Percentiles rank a stretch among this genome's conserved stretches.
Evolutionary conservation across 208 protist genomes (phyloP).

Genomic region (Trypanosoma platydactyli): DNA sequence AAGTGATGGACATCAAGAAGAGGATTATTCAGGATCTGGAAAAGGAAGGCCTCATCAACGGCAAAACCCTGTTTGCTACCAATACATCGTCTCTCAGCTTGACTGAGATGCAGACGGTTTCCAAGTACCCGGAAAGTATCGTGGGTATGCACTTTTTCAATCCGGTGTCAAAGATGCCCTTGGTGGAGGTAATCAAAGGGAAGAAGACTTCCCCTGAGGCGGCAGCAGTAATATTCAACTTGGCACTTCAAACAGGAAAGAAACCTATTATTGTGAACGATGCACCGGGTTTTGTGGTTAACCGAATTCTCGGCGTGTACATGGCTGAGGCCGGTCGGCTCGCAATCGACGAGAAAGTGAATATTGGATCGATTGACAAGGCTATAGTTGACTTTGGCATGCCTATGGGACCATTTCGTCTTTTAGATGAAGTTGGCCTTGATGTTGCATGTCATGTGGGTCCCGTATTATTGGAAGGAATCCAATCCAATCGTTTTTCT

Average conservation of each 20-base stretch:
- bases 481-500: slow-evolving; percentile 67
- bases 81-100: slow-evolving; percentile 94
- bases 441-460: slow-evolving; percentile 87
- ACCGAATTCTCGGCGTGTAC: slow-evolving; percentile 86
- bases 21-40: slow-evolving; percentile 87
- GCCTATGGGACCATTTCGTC: slow-evolving; percentile 91
- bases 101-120: slow-evolving; percentile 77
- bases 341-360: slow-evolving; percentile 54
- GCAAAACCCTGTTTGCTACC: slow-evolving; percentile 84
- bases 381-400: slow-evolving; percentile 86
- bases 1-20: slow-evolving; percentile 93
- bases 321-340: slow-evolving; percentile 79
- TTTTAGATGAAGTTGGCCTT: slow-evolving; percentile 92
- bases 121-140: slow-evolving; percentile 76
- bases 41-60: slow-evolving; percentile 48
- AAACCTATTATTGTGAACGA: slow-evolving; percentile 92
- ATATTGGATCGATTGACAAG: slow-evolving; percentile 68
- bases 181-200: slow-evolving; percentile 92
- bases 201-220: slow-evolving; percentile 78
- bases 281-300: slow-evolving; percentile 84
- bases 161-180: slow-evolving; percentile 92
- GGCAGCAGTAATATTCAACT: slow-evolving; percentile 66
- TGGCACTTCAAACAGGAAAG: slow-evolving; percentile 87
- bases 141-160: slow-evolving; percentile 96
- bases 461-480: slow-evolving; percentile 56